Evolutionary conservation across 169 alveolate species (phyloP).

Genomic region (Plasmodium ovale): DNA sequence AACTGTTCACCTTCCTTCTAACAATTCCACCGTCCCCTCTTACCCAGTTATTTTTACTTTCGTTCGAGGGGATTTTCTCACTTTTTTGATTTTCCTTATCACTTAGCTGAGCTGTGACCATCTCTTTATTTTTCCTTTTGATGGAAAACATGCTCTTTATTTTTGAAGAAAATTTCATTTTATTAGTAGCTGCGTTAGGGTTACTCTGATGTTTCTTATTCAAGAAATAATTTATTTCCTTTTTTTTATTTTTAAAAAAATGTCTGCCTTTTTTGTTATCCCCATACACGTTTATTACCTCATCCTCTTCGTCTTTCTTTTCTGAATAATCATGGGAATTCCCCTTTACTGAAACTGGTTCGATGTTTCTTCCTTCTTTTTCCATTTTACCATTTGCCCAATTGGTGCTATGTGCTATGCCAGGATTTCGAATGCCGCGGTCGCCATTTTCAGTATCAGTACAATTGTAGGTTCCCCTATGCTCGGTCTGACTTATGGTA

Average conservation of each 20-base stretch:
- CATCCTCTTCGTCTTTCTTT: not conserved
- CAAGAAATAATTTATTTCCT: not conserved
- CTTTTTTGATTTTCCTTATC: not conserved
- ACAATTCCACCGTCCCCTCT: not conserved
- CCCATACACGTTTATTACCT: not conserved
- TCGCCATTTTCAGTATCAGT: no score
- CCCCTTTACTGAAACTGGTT: not conserved
- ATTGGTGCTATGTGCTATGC: not conserved
- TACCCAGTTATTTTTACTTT: not conserved
- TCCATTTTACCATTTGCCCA: not conserved
- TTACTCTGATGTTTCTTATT: conserved; percentile 8
- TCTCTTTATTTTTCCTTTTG: not conserved
- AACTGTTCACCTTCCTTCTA: not conserved
- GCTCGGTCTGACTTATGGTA: no score
- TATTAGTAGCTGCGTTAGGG: not conserved
- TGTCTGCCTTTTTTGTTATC: not conserved
- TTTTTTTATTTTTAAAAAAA: conserved; percentile 12
- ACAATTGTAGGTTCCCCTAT: no score
- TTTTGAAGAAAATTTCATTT: conserved; percentile 28
- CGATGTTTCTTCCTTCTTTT: not conserved
- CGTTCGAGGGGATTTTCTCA: not conserved
- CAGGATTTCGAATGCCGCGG: no score
- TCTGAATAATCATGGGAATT: not conserved
- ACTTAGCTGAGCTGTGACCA: not conserved
- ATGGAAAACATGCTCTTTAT: conserved; percentile 41